Percentiles rank a stretch among this genome's conserved stretches.
phyloP scores from a whole-genome alignment of 2,329 filamentous ascomycete genomes.

The Ceratocystis variospora region DNA sequence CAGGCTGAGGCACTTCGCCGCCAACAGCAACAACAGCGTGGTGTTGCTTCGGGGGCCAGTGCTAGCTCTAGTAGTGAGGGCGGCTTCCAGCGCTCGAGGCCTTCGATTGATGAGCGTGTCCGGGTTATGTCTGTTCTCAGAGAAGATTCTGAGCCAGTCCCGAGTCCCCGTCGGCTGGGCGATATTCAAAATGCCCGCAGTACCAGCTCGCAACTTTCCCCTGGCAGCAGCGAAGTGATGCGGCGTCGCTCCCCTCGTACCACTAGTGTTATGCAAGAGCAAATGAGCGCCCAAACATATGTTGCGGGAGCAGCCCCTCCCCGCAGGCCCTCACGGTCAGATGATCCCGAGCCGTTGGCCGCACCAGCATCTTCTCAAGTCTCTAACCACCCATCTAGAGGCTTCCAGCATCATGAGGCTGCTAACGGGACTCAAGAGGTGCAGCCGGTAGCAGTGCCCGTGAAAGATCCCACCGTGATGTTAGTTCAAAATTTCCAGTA shows the following conservation, averaged over 20 bases:
- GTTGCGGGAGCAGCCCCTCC: conserved; percentile 3
- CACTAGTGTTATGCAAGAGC: neutral
- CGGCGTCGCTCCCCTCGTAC: conserved; percentile 36
- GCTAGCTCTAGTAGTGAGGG: neutral
- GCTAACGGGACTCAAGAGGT: neutral
- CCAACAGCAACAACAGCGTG: conserved; percentile 23
- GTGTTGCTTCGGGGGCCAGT: too few relatives aligned
- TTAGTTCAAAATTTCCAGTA: conserved; percentile 44
- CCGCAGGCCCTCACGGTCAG: neutral
- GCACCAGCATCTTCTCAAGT: neutral
- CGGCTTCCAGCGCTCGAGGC: conserved; percentile 14
- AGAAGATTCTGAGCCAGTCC: conserved; percentile 16
- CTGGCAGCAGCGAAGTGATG: conserved; percentile 33
- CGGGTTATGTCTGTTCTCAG: conserved; percentile 18
- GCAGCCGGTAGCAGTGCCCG: conserved; percentile 3
- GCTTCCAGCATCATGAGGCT: neutral
- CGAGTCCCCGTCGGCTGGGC: conserved; percentile 7
- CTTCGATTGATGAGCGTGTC: conserved; percentile 17
- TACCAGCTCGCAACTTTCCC: conserved; percentile 38
- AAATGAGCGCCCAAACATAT: neutral
- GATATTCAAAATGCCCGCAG: conserved; percentile 27
- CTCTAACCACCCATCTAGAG: conserved; percentile 24
- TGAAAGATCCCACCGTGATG: conserved; percentile 36
- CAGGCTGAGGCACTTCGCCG: conserved; percentile 34
- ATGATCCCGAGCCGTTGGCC: conserved; percentile 8